Conservation (phyloP, 495 filamentous ascomycete genomes). For the Trichodelitschia bisporula region DNA sequence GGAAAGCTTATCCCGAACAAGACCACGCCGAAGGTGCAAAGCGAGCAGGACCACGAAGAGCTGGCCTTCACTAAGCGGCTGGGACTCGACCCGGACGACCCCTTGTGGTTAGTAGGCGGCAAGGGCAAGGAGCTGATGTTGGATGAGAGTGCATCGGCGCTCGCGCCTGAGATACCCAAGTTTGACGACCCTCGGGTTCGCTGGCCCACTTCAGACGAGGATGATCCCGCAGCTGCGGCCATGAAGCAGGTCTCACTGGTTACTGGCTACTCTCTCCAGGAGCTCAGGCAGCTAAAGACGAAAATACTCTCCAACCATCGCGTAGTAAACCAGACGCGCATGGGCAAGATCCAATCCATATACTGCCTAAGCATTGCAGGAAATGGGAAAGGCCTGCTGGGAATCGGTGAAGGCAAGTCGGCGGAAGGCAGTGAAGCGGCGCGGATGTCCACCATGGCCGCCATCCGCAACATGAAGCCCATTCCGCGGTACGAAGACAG, state of each 20-base stretch:
- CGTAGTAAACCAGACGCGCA: slow-evolving; percentile 82
- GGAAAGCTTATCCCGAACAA: too few species aligned
- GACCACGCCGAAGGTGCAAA: neutral
- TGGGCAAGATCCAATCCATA: slow-evolving; percentile 61
- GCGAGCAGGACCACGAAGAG: slow-evolving; percentile 4
- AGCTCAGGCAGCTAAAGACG: slow-evolving; percentile 23
- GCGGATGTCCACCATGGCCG: slow-evolving; percentile 42
- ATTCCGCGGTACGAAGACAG: slow-evolving; percentile 71
- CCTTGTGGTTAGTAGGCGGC: too few species aligned
- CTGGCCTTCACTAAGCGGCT: slow-evolving; percentile 3
- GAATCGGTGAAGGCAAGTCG: slow-evolving; percentile 73
- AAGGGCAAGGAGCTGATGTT: too few species aligned
- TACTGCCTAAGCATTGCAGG: slow-evolving; percentile 59
- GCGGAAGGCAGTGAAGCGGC: slow-evolving; percentile 38
- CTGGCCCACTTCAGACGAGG: too few species aligned
- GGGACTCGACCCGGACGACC: slow-evolving; percentile 1
- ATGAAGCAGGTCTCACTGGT: too few species aligned
- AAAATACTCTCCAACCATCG: slow-evolving; percentile 44
- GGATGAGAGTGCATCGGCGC: slow-evolving; percentile 5
- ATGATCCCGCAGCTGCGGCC: too few species aligned
- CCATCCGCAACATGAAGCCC: slow-evolving; percentile 69
- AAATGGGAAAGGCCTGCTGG: slow-evolving; percentile 65
- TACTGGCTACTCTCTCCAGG: neutral
- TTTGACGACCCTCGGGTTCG: slow-evolving; percentile 5
- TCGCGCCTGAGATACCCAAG: slow-evolving; percentile 6